These are phyloP conservation scores for Vigna angularis DNA, from an alignment of 306 rosid genomes.

Conservation along the genomic window DNA sequence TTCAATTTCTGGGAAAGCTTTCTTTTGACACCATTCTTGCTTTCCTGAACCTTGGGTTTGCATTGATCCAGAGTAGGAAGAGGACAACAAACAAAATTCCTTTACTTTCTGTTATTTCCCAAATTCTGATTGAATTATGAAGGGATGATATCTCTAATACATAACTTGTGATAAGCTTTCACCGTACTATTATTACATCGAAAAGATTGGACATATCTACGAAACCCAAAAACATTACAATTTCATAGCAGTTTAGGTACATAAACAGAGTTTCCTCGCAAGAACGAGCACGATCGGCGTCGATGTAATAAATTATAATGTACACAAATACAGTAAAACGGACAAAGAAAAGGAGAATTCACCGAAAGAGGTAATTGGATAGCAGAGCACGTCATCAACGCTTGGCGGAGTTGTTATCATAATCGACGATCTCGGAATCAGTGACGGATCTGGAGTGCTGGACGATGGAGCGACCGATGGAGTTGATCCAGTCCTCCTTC, in stretches of 20 bases:
- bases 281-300: neutral
- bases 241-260: constrained; percentile 10
- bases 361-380: constrained; percentile 32
- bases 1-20: neutral
- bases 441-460: constrained; percentile 77
- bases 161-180: neutral
- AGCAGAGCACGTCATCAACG: constrained; percentile 41
- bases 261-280: constrained; percentile 43
- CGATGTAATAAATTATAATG: constrained; percentile 17
- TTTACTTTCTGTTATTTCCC: neutral
- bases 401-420: constrained; percentile 48
- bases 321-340: constrained; percentile 2
- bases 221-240: neutral
- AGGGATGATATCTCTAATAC: neutral
- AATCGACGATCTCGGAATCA: constrained; percentile 73
- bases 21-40: neutral
- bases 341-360: neutral
- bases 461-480: constrained; percentile 71
- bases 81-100: neutral
- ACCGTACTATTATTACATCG: neutral
- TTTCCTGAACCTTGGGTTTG: neutral
- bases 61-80: neutral
- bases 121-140: neutral
- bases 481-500: constrained; percentile 76
- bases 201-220: neutral